Evolutionary conservation across 1,284 basidiomycete species (phyloP), one percentile per base, ranked within the genome.

Genomic region (Athelia sp.): DNA sequence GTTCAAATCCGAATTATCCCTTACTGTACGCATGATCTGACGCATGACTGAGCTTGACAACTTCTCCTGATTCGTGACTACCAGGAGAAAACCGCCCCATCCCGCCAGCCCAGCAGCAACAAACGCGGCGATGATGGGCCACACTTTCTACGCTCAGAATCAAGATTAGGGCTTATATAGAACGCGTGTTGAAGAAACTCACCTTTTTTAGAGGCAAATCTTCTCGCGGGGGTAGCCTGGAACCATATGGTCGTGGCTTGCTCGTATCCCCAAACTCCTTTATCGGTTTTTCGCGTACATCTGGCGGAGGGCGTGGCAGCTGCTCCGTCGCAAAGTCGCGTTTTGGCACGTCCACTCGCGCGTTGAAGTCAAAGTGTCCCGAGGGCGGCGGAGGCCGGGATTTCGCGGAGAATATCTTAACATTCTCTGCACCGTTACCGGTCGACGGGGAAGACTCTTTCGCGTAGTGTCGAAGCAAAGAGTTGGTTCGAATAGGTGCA

Each of bases 61-160:
- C 56, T 81, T 83, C 61, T 90, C 88, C 60, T 87, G 80, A 67
- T 90, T 90, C 51, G 82, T 83, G 9, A 80, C 81, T 55, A 79
- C 82, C 23, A 75, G 71, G 55, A 88, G 73, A 63, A 90, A 90
- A 3, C 70, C 72, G 13, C 67, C 78, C 87, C 87, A 90, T 11
- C 75, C 78, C 2, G 77, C 64, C 3, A 85, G 63, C 15, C 85
- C 87, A 15, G 78, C 53, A 0, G 70, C 64, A 13, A 73, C 69
- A 43, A 81, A 67, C 0, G 69, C 75, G 19, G 82, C 63, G n/a
- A 81, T 59, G 21, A 72, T 60, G 0, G 84, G 85, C 86, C 86
- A 88, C 58, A 68, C 68, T 56, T 67, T 70, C 78, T 77, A 50
- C 2, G 45, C 29, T 6, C 26, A 4, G 26, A 4, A 13, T 29